phyloP scores from a whole-genome alignment of 192 early-diverging fungal genomes.

The Funneliformis geosporum region DNA sequence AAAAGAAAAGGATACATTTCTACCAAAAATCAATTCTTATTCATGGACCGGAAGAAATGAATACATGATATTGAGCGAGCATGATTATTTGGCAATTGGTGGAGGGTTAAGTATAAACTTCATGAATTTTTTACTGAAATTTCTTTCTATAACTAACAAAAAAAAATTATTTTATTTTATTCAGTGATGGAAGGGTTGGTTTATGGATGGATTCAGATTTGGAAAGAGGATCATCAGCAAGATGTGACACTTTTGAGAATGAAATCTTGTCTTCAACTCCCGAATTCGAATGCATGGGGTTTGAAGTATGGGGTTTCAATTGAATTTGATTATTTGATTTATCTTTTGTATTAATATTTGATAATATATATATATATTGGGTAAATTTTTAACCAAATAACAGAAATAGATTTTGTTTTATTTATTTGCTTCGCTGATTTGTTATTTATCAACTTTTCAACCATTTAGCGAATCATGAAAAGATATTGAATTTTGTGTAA shows the following conservation, averaged over 20 bases:
- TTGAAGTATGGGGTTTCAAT: slow-evolving; percentile 32
- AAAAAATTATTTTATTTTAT: slow-evolving; percentile 6
- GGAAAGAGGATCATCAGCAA: slow-evolving; percentile 63
- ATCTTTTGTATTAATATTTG: not conserved
- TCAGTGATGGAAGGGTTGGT: slow-evolving; percentile 71
- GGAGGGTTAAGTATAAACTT: slow-evolving; percentile 58
- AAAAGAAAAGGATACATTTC: slow-evolving; percentile 36
- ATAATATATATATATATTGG: not conserved
- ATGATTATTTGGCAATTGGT: slow-evolving; percentile 75
- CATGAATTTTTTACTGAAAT: not conserved
- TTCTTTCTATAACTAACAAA: not conserved
- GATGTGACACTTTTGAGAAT: slow-evolving; percentile 77
- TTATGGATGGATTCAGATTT: slow-evolving; percentile 76
- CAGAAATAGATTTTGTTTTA: no score
- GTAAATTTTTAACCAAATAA: no score
- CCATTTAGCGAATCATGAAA: no score
- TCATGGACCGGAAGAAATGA: slow-evolving; percentile 78
- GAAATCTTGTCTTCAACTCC: slow-evolving; percentile 54
- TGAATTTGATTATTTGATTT: not conserved
- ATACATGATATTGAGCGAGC: slow-evolving; percentile 75
- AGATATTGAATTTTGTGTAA: no score
- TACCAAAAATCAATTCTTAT: slow-evolving; percentile 49
- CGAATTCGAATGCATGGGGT: slow-evolving; percentile 19
- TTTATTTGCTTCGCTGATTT: no score
- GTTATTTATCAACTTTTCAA: no score